Evolutionary conservation across 495 filamentous ascomycete genomes (phyloP).

Genomic region (Thozetella sp.): DNA sequence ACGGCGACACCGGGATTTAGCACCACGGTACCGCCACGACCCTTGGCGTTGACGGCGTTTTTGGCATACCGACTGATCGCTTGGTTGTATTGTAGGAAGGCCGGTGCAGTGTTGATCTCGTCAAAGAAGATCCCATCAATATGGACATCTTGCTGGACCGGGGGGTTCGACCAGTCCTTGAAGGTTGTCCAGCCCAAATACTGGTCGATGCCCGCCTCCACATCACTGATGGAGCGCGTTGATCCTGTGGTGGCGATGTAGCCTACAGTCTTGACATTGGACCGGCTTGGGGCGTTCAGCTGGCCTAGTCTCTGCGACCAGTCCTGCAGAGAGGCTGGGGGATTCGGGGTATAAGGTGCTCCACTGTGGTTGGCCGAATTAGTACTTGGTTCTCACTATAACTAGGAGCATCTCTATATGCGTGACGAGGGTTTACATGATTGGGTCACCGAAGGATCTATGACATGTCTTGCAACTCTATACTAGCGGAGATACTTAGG

Average conservation of each 20-base stretch:
- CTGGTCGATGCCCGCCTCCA: conserved; percentile 7
- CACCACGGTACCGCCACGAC: neutral
- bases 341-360: neutral
- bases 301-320: conserved; percentile 1
- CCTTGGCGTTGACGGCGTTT: neutral
- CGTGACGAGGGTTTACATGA: too few relatives aligned
- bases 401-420: too few relatives aligned
- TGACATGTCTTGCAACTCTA: too few relatives aligned
- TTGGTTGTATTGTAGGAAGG: conserved; percentile 5
- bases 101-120: conserved; percentile 6
- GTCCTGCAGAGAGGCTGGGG: conserved; percentile 1
- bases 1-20: conserved; percentile 6
- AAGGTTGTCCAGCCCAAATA: conserved; percentile 4
- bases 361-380: too few relatives aligned
- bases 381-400: too few relatives aligned
- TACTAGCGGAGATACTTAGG: too few relatives aligned
- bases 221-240: neutral
- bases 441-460: too few relatives aligned
- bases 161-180: neutral
- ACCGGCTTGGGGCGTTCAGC: neutral
- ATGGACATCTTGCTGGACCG: neutral
- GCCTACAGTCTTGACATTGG: conserved; percentile 4
- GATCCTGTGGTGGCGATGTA: conserved; percentile 1
- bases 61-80: conserved; percentile 2
- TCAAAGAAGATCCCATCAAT: conserved; percentile 11